Conservation (phyloP, 164 flowering plant species). For the Cinnamomum micranthum region DNA sequence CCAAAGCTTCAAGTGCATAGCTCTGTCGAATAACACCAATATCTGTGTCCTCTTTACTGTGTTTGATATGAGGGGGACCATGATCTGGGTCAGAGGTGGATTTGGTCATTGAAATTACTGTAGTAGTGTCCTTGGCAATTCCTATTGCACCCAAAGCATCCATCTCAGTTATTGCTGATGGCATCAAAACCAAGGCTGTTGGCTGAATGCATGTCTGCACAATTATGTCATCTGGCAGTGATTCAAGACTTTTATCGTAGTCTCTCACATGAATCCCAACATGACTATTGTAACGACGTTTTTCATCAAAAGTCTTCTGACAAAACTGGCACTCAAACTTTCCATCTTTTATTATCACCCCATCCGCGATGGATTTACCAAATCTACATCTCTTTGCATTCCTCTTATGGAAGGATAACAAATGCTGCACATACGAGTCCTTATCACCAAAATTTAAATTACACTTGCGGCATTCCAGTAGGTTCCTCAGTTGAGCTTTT, state of each 20-base stretch:
- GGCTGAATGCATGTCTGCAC: constrained; percentile 21
- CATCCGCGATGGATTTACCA: constrained; percentile 64
- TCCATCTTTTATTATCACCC: constrained; percentile 66
- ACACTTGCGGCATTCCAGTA: constrained; percentile 76
- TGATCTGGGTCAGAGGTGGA: constrained; percentile 4
- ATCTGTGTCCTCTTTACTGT: not conserved
- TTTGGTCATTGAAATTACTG: constrained; percentile 8
- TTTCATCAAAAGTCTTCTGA: constrained; percentile 63
- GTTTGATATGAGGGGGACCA: constrained; percentile 7
- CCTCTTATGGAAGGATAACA: constrained; percentile 57
- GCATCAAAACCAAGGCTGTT: constrained; percentile 25
- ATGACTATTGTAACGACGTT: constrained; percentile 69
- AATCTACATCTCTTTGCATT: constrained; percentile 50
- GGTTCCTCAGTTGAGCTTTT: constrained; percentile 53
- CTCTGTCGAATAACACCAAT: not conserved
- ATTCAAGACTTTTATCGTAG: constrained; percentile 41
- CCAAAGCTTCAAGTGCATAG: not conserved
- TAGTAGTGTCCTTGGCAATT: constrained; percentile 14
- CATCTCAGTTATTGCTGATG: constrained; percentile 33
- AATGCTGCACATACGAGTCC: constrained; percentile 68
- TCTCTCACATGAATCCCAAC: constrained; percentile 70
- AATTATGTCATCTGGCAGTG: constrained; percentile 27
- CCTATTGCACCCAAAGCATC: constrained; percentile 49
- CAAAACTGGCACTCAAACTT: constrained; percentile 81
- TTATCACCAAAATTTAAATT: constrained; percentile 58